Percentiles rank a stretch among this genome's conserved stretches.
These are phyloP conservation scores for Trichoderma erinaceum DNA, from an alignment of 495 filamentous ascomycete genomes.

Conservation along the genomic window DNA sequence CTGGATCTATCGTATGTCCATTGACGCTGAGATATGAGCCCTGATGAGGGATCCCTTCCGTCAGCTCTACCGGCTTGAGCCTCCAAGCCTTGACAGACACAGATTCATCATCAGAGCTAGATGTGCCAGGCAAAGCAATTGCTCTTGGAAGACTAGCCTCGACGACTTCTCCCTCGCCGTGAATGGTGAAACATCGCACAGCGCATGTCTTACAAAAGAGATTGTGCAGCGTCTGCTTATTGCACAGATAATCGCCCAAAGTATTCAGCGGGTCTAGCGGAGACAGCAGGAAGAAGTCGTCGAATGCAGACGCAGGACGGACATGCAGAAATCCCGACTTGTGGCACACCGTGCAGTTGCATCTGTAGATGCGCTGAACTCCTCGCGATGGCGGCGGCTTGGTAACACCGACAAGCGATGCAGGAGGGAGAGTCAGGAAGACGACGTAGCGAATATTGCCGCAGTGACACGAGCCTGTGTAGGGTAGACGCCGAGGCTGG, in stretches of 20 bases:
- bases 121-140: background rate
- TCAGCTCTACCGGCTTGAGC: constrained; percentile 22
- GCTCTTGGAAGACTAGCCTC: constrained; percentile 18
- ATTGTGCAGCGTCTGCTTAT: constrained; percentile 23
- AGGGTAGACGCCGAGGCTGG: constrained; percentile 21
- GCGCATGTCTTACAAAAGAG: constrained; percentile 30
- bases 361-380: constrained; percentile 24
- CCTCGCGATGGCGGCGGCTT: constrained; percentile 16
- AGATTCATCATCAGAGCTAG: constrained; percentile 20
- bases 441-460: constrained; percentile 25
- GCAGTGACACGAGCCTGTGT: constrained; percentile 33
- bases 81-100: constrained; percentile 23
- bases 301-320: constrained; percentile 22
- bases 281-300: constrained; percentile 30
- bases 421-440: constrained; percentile 28
- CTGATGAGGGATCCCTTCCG: constrained; percentile 17
- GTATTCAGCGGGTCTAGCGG: constrained; percentile 24
- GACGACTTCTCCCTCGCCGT: constrained; percentile 24
- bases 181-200: constrained; percentile 31
- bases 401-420: background rate
- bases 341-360: constrained; percentile 33
- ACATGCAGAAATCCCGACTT: constrained; percentile 31
- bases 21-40: constrained; percentile 26
- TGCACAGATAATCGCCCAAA: constrained; percentile 27
- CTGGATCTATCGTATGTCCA: constrained; percentile 24